A percentile compares a stretch with the other conserved stretches of the same genome.
Conservation (phyloP, 1,139 yeast genomes). For the Blastobotrys buckinghamii region DNA sequence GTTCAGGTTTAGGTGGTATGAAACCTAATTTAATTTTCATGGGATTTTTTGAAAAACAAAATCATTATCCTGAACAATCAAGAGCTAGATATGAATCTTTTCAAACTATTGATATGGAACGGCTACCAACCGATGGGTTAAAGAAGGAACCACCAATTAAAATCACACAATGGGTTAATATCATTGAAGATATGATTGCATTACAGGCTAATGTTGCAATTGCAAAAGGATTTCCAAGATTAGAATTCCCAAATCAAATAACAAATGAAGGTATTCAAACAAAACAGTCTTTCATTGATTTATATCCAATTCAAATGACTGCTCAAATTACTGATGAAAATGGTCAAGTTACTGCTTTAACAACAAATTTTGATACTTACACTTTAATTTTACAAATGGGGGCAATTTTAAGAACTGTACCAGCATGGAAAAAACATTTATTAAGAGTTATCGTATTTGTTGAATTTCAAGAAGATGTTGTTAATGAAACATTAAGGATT, state of each 20-base stretch:
- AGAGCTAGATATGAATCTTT: slow-evolving; percentile 1
- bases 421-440: slow-evolving; percentile 76
- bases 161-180: slow-evolving; percentile 83
- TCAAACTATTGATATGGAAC: slow-evolving; percentile 24
- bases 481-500: slow-evolving; percentile 62
- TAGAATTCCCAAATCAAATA: slow-evolving; percentile 47
- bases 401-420: slow-evolving; percentile 85
- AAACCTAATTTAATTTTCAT: slow-evolving; percentile 88
- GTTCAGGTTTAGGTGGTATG: slow-evolving; percentile 97
- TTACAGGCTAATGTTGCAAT: slow-evolving; percentile 91
- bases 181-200: slow-evolving; percentile 85
- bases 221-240: slow-evolving; percentile 72
- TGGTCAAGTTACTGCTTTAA: slow-evolving; percentile 58
- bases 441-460: slow-evolving; percentile 86
- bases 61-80: slow-evolving; percentile 13
- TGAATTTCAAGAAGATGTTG: slow-evolving; percentile 63
- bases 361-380: slow-evolving; percentile 92
- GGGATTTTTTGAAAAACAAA: slow-evolving; percentile 67
- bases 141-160: slow-evolving; percentile 64
- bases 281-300: slow-evolving; percentile 59
- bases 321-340: slow-evolving; percentile 61
- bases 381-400: slow-evolving; percentile 89
- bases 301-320: slow-evolving; percentile 95
- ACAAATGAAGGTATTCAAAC: slow-evolving; percentile 13
- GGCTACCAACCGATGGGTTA: slow-evolving; percentile 75